Conservation (phyloP, 2,329 filamentous ascomycete genomes). For the Aspergillus vadensis region DNA sequence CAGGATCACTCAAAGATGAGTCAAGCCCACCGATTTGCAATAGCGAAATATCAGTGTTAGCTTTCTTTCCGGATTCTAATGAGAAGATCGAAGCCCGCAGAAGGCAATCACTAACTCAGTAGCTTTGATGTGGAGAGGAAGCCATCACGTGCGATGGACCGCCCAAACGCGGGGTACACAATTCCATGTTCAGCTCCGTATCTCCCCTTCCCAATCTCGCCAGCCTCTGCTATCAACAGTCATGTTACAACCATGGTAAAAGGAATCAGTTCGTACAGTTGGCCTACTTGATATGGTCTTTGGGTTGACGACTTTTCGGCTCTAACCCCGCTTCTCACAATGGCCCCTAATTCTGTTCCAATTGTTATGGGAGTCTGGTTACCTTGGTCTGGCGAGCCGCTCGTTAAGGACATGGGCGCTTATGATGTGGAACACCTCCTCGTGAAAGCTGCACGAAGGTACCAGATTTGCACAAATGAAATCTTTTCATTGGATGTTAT, state of each 20-base stretch:
- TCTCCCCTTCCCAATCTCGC: not conserved
- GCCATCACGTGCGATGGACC: not conserved
- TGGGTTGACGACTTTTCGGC: not conserved
- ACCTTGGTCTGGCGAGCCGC: slow-evolving; percentile 34
- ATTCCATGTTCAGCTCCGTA: slow-evolving; percentile 1
- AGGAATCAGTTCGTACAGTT: not conserved
- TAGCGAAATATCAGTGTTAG: not conserved
- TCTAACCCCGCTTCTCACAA: not conserved
- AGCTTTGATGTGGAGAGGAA: not conserved
- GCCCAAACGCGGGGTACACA: slow-evolving; percentile 7
- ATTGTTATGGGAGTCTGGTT: slow-evolving; percentile 15
- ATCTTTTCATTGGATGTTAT: slow-evolving; percentile 29
- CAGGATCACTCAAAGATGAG: not conserved
- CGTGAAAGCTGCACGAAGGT: slow-evolving; percentile 13
- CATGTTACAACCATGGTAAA: not conserved
- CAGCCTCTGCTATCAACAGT: not conserved
- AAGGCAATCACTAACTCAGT: not conserved
- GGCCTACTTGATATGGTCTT: not conserved
- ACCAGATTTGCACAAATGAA: slow-evolving; percentile 16
- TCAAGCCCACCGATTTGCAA: not conserved
- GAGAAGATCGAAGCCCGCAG: not conserved
- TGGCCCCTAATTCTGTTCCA: not conserved
- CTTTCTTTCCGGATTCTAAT: not conserved
- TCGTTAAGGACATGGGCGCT: slow-evolving; percentile 37
- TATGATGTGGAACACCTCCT: slow-evolving; percentile 33